Conservation (phyloP, 2,329 filamentous ascomycete genomes). For the Pseudogymnoascus verrucosus region DNA sequence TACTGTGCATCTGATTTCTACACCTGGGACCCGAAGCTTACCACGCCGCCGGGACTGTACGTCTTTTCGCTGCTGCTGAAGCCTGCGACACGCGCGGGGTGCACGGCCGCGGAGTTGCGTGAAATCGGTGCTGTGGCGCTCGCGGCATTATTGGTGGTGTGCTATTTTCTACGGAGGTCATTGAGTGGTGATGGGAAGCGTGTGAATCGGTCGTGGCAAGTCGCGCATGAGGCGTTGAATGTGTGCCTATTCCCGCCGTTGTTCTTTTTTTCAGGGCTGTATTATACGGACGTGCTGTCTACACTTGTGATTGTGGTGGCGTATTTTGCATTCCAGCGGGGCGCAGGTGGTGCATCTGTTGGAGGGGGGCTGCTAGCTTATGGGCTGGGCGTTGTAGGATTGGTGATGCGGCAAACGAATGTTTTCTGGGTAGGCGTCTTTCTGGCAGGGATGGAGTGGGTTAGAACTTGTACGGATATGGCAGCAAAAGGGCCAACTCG, state of each 20-base stretch:
- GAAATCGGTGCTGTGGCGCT: neutral
- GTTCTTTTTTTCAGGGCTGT: slow-evolving; percentile 93
- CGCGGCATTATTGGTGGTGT: neutral
- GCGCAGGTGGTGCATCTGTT: slow-evolving; percentile 15
- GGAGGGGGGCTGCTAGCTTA: slow-evolving; percentile 29
- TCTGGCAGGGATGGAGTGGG: slow-evolving; percentile 53
- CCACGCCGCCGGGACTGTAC: slow-evolving; percentile 83
- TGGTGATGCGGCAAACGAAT: slow-evolving; percentile 87
- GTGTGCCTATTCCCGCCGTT: slow-evolving; percentile 78
- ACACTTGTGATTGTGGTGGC: slow-evolving; percentile 65
- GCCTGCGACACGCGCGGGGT: neutral
- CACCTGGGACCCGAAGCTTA: slow-evolving; percentile 95
- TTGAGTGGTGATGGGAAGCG: neutral
- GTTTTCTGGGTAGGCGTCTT: slow-evolving; percentile 89
- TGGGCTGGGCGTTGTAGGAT: slow-evolving; percentile 52
- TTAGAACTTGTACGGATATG: slow-evolving; percentile 39
- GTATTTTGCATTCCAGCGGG: slow-evolving; percentile 46
- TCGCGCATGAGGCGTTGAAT: slow-evolving; percentile 62
- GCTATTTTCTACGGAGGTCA: neutral
- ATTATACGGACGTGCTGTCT: slow-evolving; percentile 89
- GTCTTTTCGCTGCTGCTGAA: slow-evolving; percentile 24
- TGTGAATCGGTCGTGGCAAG: neutral
- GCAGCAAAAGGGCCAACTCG: slow-evolving; percentile 12
- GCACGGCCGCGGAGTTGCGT: neutral
- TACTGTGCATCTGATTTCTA: slow-evolving; percentile 70